Percentiles rank a stretch among this genome's conserved stretches.
Evolutionary conservation across 1,139 yeast species (phyloP).

Genomic region (Diutina pseudorugosa): DNA sequence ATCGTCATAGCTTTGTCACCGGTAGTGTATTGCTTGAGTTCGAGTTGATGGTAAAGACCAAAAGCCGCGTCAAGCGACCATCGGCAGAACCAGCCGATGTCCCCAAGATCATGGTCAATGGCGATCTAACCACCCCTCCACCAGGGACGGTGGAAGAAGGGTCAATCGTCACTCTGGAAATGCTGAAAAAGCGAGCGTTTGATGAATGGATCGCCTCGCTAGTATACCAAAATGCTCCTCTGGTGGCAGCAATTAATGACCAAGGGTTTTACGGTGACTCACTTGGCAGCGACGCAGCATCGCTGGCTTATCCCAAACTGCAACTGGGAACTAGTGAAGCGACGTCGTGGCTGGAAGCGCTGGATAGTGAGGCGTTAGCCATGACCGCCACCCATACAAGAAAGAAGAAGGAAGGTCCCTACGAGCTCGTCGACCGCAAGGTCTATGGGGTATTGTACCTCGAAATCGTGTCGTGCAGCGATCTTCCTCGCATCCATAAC

Average conservation of each 20-base stretch:
- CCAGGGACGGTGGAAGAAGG: neutral
- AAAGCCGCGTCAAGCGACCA: neutral
- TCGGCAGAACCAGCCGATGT: neutral
- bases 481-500: constrained; percentile 54
- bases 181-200: constrained; percentile 8
- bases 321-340: neutral
- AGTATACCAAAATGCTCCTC: constrained; percentile 19
- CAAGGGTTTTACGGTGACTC: constrained; percentile 28
- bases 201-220: constrained; percentile 20
- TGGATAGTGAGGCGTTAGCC: neutral
- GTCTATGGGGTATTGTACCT: constrained; percentile 65
- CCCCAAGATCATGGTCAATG: neutral
- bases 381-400: neutral
- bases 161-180: neutral
- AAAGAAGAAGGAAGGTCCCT: constrained; percentile 7
- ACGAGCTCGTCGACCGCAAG: constrained; percentile 26
- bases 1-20: constrained; percentile 38
- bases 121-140: neutral
- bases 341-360: neutral
- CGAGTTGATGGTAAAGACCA: constrained; percentile 23
- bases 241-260: constrained; percentile 18
- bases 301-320: neutral
- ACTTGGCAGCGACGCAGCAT: neutral
- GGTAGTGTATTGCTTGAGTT: constrained; percentile 47
- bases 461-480: constrained; percentile 63